phyloP scores from a whole-genome alignment of 306 rosid species.

The Elaeagnus macrophylla region DNA sequence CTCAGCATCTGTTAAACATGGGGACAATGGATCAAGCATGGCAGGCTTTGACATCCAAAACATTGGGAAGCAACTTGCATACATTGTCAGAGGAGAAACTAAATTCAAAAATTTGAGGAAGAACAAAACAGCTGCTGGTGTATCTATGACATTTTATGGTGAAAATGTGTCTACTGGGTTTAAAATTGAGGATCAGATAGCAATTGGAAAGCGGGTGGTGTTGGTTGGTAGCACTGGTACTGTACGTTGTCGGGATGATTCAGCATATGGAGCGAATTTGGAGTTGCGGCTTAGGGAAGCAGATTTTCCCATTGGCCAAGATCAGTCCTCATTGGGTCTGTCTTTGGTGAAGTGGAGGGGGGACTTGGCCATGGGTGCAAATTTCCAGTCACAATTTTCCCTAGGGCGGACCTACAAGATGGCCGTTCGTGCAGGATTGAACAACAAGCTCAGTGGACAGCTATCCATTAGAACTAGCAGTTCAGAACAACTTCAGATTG shows the following conservation, averaged over 20 bases:
- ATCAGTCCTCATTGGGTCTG: constrained; percentile 77
- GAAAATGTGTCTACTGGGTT: constrained; percentile 83
- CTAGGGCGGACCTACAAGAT: constrained; percentile 80
- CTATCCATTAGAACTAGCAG: constrained; percentile 74
- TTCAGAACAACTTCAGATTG: constrained; percentile 95
- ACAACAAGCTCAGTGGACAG: constrained; percentile 96
- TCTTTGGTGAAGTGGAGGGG: constrained; percentile 95
- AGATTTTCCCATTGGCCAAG: constrained; percentile 94
- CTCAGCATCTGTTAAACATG: constrained; percentile 75
- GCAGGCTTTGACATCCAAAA: constrained; percentile 96
- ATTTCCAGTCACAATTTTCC: constrained; percentile 79
- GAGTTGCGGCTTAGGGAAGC: constrained; percentile 93
- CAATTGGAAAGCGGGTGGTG: constrained; percentile 75
- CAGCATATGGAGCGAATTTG: constrained; percentile 85
- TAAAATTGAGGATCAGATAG: constrained; percentile 83
- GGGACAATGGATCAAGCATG: constrained; percentile 81
- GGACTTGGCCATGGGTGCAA: constrained; percentile 75
- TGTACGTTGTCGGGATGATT: constrained; percentile 66
- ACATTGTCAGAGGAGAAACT: constrained; percentile 60
- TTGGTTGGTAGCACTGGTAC: constrained; percentile 82
- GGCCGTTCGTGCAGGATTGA: constrained; percentile 83
- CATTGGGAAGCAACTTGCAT: constrained; percentile 51
- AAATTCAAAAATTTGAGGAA: constrained; percentile 65
- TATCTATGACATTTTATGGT: constrained; percentile 80
- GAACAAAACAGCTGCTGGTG: constrained; percentile 80